These are phyloP conservation scores for Porcisia hertigi DNA, from an alignment of 208 protist genomes.

Conservation along the genomic window DNA sequence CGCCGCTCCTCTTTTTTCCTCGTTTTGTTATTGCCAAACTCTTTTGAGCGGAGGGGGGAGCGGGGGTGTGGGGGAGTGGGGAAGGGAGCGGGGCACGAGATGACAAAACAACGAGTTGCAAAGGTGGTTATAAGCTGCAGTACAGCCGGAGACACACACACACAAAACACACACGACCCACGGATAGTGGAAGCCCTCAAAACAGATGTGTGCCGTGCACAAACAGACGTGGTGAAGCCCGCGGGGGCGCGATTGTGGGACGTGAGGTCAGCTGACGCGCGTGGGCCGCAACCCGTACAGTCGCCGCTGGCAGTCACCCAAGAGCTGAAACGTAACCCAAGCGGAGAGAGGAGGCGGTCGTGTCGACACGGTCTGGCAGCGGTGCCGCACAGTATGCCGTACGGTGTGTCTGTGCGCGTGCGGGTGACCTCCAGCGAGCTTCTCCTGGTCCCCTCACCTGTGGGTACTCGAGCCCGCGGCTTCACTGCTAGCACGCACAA, in stretches of 20 bases:
- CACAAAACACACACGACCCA: neutral
- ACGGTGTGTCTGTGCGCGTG: no score
- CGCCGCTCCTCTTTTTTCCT: no score
- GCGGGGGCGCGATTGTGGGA: neutral
- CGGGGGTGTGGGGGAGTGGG: neutral
- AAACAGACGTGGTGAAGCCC: neutral
- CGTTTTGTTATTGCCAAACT: no score
- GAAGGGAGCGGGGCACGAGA: neutral
- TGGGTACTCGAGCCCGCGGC: no score
- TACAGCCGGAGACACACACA: conserved; percentile 21
- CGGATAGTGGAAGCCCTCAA: neutral
- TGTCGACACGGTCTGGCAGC: neutral
- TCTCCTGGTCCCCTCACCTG: no score
- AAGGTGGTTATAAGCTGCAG: no score
- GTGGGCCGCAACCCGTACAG: neutral
- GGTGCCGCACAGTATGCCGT: no score
- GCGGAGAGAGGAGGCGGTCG: neutral
- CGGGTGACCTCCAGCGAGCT: no score
- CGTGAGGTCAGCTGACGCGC: neutral
- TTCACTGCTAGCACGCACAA: no score
- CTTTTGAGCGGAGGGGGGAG: neutral
- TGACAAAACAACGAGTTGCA: neutral
- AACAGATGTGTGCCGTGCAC: neutral
- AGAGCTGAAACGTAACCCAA: neutral
- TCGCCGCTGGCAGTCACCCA: neutral